Evolutionary conservation across 139 green algal genomes (phyloP).

Genomic region (Auxenochlorella pyrenoidosa): DNA sequence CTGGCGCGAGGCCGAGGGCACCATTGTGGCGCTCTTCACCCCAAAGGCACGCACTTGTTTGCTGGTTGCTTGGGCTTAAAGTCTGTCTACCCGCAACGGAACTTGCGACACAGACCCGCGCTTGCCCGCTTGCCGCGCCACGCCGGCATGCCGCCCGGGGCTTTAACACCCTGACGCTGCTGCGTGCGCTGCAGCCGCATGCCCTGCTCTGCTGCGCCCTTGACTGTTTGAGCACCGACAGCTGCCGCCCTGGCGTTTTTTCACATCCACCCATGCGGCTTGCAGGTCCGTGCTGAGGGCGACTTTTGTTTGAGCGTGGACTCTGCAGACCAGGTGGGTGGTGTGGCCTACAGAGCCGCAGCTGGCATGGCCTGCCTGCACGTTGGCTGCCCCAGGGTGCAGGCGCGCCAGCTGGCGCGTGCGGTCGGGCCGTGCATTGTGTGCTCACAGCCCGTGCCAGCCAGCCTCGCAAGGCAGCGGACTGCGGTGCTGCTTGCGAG

Average conservation of each 20-base stretch:
- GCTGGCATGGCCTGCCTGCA: too few species aligned
- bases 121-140: too few species aligned
- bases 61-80: not conserved
- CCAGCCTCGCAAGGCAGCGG: too few species aligned
- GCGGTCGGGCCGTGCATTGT: too few species aligned
- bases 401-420: not conserved
- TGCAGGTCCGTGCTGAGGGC: conserved; percentile 25
- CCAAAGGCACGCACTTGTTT: conserved; percentile 26
- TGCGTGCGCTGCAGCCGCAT: too few species aligned
- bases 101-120: not conserved
- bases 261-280: not conserved
- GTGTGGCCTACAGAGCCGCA: too few species aligned
- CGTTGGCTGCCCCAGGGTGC: too few species aligned
- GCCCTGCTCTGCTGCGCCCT: not conserved
- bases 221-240: too few species aligned
- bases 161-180: too few species aligned
- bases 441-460: too few species aligned
- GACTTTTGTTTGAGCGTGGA: conserved; percentile 47
- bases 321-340: conserved; percentile 39
- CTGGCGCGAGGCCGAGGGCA: conserved; percentile 42
- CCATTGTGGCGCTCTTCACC: conserved; percentile 46
- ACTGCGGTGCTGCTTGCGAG: too few species aligned
- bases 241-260: not conserved
- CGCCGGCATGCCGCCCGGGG: too few species aligned
- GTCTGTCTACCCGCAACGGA: not conserved